phyloP scores from a whole-genome alignment of 2,329 filamentous ascomycete species.

The Diaporthe capsici region DNA sequence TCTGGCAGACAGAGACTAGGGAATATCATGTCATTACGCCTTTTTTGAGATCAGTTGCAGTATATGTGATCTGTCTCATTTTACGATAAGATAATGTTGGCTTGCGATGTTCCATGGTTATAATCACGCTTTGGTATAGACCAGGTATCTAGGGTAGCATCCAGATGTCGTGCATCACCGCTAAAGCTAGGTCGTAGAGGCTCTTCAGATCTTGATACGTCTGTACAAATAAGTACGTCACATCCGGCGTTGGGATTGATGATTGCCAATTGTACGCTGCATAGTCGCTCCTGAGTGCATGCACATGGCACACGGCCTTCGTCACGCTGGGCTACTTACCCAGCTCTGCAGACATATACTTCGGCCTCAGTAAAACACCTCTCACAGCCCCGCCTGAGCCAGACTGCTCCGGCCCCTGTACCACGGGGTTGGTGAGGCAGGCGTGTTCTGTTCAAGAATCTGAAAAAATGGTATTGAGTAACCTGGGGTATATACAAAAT shows the following conservation, averaged over 20 bases:
- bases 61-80: background rate
- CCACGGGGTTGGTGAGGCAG: no score
- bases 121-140: background rate
- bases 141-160: background rate
- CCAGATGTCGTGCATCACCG: conserved; percentile 4
- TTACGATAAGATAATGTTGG: background rate
- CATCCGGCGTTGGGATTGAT: no score
- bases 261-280: no score
- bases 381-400: background rate
- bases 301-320: background rate
- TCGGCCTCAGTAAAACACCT: background rate
- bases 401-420: background rate
- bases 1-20: fast-evolving
- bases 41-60: background rate
- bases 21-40: background rate
- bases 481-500: conserved; percentile 16
- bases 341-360: background rate
- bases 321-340: background rate
- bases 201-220: background rate
- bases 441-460: background rate
- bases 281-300: background rate
- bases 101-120: background rate
- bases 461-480: conserved; percentile 23
- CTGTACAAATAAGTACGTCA: background rate
- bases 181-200: background rate